These are phyloP conservation scores for Meyerozyma elateridarum DNA, from an alignment of 1,139 yeast species.

Conservation along the genomic window DNA sequence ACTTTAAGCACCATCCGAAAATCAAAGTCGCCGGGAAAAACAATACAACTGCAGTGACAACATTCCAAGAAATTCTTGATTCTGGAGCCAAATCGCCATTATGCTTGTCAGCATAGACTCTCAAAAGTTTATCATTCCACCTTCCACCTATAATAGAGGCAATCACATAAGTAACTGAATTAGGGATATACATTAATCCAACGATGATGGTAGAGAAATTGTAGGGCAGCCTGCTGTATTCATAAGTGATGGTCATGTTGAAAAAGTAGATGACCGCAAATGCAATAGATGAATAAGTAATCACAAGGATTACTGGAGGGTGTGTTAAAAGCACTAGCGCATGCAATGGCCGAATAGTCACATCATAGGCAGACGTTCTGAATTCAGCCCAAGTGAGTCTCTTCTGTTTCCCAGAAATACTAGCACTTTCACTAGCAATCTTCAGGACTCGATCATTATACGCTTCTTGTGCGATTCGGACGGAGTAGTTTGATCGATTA, in stretches of 20 bases:
- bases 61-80: constrained; percentile 72
- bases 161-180: constrained; percentile 68
- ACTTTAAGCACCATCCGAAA: constrained; percentile 78
- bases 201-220: constrained; percentile 59
- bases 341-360: constrained; percentile 45
- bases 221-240: constrained; percentile 64
- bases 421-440: constrained; percentile 11
- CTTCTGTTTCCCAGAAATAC: constrained; percentile 4
- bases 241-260: constrained; percentile 67
- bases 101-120: constrained; percentile 48
- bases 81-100: constrained; percentile 72
- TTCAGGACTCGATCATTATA: constrained; percentile 19
- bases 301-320: constrained; percentile 70
- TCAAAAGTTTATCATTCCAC: constrained; percentile 66
- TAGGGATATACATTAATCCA: constrained; percentile 79
- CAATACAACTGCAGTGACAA: constrained; percentile 56
- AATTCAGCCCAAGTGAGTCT: constrained; percentile 14
- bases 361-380: constrained; percentile 31
- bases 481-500: constrained; percentile 30
- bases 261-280: constrained; percentile 69
- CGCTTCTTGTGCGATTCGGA: constrained; percentile 23
- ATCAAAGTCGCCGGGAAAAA: constrained; percentile 66
- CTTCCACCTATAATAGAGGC: constrained; percentile 76
- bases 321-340: constrained; percentile 50
- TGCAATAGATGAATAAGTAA: constrained; percentile 60